Evolutionary conservation across 116 monocot species (phyloP), one percentile per base, ranked within the genome.

Genomic region (Phalaenopsis hybrid): DNA sequence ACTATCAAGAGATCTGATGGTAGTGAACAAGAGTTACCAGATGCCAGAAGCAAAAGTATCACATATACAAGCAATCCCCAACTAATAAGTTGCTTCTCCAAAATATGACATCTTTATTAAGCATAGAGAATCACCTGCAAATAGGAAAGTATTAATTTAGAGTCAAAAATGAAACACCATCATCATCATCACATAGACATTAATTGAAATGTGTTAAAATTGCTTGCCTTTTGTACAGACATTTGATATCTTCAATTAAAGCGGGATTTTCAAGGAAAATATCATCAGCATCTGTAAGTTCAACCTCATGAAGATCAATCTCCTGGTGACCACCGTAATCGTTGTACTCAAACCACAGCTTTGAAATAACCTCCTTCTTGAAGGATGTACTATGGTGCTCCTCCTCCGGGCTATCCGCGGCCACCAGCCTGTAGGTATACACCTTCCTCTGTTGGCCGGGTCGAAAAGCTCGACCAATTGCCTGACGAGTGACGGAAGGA

Each of bases 331-430:
- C 78, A 63, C 70, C 41, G 49, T 85, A 81, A 78, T 93, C 88
- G 48, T 81, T 88, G 93, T 92, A 98, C 65, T 98, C 98, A 58
- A 98, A 98, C 98, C 98, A 98, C 88, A 98, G 85, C 83, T 95
- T 98, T 0, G 95, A 89, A n/a, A 89, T 95, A 9, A 90, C 44
- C 80, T 98, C 98, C 81, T 98, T 98, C 43, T 84, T 90, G 75
- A 95, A 98, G 9, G 91, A 90, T 4, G 89, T 93, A 0, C 74
- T 44, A 23, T 98, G 98, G 50, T 89, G 84, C 9, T 93, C 89
- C 77, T 93, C 90, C 77, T 98, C 98, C 3, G 83, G 82, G 1
- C 93, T 93, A 69, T 87, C 90, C 13, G 93, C 89, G 31, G 98
- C 98, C 34, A 98, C 93, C 77, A 98, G 52, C 80, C 98, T 88